phyloP scores from a whole-genome alignment of 2,329 filamentous ascomycete genomes.

The Pestalotiopsis sp. region DNA sequence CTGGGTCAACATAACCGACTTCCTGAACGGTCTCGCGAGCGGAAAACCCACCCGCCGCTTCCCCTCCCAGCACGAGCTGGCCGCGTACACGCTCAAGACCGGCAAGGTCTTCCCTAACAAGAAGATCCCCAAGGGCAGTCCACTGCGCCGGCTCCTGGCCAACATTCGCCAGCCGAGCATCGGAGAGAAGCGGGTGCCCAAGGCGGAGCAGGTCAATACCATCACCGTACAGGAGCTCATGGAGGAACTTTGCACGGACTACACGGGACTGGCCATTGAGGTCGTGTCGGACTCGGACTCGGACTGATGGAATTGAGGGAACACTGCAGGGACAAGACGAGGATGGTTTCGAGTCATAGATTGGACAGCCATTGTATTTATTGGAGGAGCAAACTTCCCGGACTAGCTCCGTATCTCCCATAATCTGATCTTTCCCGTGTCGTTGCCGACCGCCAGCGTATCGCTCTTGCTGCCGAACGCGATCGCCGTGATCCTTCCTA shows the following conservation, averaged over 20 bases:
- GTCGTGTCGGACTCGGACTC: too few species aligned
- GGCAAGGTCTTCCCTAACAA: constrained; percentile 48
- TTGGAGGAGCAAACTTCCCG: neutral
- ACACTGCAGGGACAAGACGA: too few species aligned
- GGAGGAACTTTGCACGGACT: too few species aligned
- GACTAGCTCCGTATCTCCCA: constrained; percentile 81
- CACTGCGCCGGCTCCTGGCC: constrained; percentile 40
- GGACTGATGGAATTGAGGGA: too few species aligned
- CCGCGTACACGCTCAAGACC: constrained; percentile 36
- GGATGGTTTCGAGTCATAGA: neutral
- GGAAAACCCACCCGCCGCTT: constrained; percentile 35
- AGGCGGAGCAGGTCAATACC: neutral
- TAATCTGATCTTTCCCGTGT: constrained; percentile 82
- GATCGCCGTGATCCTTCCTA: constrained; percentile 79
- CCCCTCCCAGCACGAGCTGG: constrained; percentile 32
- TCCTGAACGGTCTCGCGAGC: constrained; percentile 38
- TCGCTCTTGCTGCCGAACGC: constrained; percentile 69
- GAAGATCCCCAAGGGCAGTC: constrained; percentile 41
- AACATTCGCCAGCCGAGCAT: constrained; percentile 25
- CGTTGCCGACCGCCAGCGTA: constrained; percentile 83
- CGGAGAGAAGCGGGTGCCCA: constrained; percentile 1
- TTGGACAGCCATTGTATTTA: neutral
- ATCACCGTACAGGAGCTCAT: neutral
- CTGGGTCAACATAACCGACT: constrained; percentile 53
- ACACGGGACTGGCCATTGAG: too few species aligned